Percentiles rank a stretch among this genome's conserved stretches.
Evolutionary conservation across 305 asterid genomes (phyloP).

Genomic region (Withania somnifera): DNA sequence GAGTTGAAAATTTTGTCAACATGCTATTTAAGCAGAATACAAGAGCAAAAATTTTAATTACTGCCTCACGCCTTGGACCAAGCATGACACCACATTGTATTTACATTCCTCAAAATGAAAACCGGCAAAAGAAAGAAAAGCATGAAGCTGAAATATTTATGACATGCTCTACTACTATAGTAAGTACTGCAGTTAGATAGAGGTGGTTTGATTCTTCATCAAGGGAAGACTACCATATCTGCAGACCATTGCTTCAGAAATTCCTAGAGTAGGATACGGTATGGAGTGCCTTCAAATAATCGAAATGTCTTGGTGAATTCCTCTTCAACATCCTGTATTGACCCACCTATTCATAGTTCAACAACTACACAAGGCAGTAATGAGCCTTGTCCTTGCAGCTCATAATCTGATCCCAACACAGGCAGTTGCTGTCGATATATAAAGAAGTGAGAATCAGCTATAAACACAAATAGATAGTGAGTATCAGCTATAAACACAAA

Average conservation of each 20-base stretch:
- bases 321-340: slow-evolving; percentile 3
- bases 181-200: too few relatives aligned
- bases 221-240: slow-evolving; percentile 29
- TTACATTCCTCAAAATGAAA: slow-evolving; percentile 4
- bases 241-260: slow-evolving; percentile 39
- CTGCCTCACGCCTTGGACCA: background rate
- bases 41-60: background rate
- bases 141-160: background rate
- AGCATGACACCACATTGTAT: background rate
- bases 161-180: background rate
- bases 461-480: background rate
- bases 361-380: background rate
- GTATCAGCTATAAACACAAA: background rate
- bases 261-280: slow-evolving; percentile 29
- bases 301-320: background rate
- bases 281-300: slow-evolving; percentile 34
- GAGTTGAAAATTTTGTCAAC: too few relatives aligned
- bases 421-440: background rate
- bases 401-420: background rate
- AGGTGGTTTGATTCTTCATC: background rate
- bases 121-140: background rate
- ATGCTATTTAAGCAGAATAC: background rate
- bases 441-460: background rate
- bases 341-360: background rate
- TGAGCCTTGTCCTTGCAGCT: background rate